Conservation (phyloP, 2,329 filamentous ascomycete species). For the Sporothrix phasma region DNA sequence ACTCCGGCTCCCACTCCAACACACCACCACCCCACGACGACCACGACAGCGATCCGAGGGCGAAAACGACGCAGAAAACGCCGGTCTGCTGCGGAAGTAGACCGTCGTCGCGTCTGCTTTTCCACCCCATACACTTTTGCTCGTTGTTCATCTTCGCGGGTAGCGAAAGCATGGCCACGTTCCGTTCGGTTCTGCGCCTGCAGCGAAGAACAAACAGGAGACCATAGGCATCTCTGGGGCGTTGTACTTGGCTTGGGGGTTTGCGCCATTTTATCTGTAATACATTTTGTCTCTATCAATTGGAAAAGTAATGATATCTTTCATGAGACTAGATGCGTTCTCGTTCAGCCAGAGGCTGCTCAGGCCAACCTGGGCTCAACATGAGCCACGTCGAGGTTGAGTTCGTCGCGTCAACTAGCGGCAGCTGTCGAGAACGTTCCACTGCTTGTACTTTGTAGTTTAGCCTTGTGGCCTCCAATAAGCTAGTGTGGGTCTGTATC, state of each 20-base stretch:
- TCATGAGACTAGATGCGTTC: too few relatives aligned
- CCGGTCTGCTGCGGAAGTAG: slow-evolving; percentile 34
- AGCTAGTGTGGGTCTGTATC: slow-evolving; percentile 1
- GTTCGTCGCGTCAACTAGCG: too few relatives aligned
- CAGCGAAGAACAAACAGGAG: background rate
- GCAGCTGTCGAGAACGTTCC: background rate
- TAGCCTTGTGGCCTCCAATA: background rate
- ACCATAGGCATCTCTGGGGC: background rate
- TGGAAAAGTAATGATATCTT: background rate
- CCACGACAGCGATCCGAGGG: slow-evolving; percentile 18
- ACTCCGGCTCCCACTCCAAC: background rate
- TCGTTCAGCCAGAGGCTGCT: too few relatives aligned
- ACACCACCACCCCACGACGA: slow-evolving; percentile 7
- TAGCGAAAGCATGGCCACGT: background rate
- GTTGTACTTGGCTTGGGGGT: background rate
- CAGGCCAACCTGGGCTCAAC: too few relatives aligned
- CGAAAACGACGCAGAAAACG: slow-evolving; percentile 37
- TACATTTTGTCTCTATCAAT: background rate
- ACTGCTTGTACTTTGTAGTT: background rate
- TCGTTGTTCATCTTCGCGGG: background rate
- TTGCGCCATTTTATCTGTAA: background rate
- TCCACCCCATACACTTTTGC: too few relatives aligned
- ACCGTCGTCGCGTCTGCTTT: background rate
- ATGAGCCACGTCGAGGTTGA: too few relatives aligned
- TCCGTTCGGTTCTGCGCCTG: background rate